Evolutionary conservation across 1,284 basidiomycete genomes (phyloP), one percentile per base, ranked within the genome.

Genomic region (Erythrobasidium hasegawianum): DNA sequence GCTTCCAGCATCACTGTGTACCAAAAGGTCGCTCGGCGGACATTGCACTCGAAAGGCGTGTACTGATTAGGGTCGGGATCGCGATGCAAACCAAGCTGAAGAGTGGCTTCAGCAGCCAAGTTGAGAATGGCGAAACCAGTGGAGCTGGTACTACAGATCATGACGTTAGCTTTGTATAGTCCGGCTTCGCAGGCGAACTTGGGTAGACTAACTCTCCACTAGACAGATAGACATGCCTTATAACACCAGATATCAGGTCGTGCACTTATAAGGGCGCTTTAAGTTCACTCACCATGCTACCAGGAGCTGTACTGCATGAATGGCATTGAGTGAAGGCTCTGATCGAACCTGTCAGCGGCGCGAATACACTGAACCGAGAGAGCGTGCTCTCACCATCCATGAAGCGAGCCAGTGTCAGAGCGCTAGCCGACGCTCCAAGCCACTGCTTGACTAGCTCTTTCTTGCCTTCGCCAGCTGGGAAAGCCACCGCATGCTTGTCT

Each of bases 41-140:
- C 61, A 18, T 54, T 55, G 52, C 45, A 40, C 24, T 72, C 71
- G 62, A 70, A 69, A 50, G 70, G 65, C 22, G 69, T 69, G 68
- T 52, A 69, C 13, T 55, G 45, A 26, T 60, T 62, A 7, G 71
- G 71, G 59, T 69, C 69, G 0, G 71, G 71, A 49, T 72, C 71
- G 9, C 71, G 68, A 40, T 72, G 70, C 2, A 72, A 64, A 3
- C 59, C 59, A 58, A 72, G 70, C 2, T 66, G 60, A 7, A 69
- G 59, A 5, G 68, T 67, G 39, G 59, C 60, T 52, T 69, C 66
- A 1, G 69, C 68, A 38, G 57, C 61, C 20, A 72, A 14, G 39
- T 57, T 57, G 9, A 57, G 33, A 39, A 57, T 41, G 18, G 55
- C 55, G 39, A 57, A 57, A 9, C 55, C 55, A 39, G 55, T 57